Evolutionary conservation across 2,329 filamentous ascomycete species (phyloP), one percentile per base, ranked within the genome.

Genomic region (Sphaerulina musiva): DNA sequence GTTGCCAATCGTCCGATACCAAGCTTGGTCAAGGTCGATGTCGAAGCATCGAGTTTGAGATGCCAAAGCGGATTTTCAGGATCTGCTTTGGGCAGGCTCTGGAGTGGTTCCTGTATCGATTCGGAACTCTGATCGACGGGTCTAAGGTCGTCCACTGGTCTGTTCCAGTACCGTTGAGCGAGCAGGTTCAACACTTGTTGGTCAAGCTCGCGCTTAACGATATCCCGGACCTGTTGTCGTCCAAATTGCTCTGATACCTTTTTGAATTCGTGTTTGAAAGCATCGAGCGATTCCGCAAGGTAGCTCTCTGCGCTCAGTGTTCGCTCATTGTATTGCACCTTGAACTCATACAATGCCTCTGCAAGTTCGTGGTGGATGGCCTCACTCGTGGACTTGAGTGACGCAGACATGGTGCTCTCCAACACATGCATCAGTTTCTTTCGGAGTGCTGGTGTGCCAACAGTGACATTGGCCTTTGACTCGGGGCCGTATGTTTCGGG

Each of bases 251-350:
- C 89, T 0, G 89, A 85, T 67, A 97, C 95, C 62, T 87, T 86
- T 69, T 95, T 96, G 75, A 98, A 98, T 0, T 89, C 89, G 71
- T 97, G 95, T 73, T 98, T 98, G 79, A 98, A 97, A 17, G 86
- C 85, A 70, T 98, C 93, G 3, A 98, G 76, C 62, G 88, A 95
- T 70, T 97, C 93, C 1, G 93, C 93, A 39, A 98, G 80, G 68
- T 98, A 98, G 3, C 92, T 95, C 69, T 98, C 93, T 1, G 93
- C 93, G 48, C 89, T 95, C 36, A 98, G 77, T 1, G 92, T 89
- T 6, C 93, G 84, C 69, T 98, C 93, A 66, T 98, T 98, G 74
- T 98, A 98, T 70, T 98, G 95, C 4, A 98, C 93, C 70, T 98
- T 98, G 78, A 95, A 98, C 72, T 98, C 92, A 68, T 98, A 98